Evolutionary conservation across 163 green algal genomes (phyloP).

Genomic region (Coccomyxa subellipsoidea): DNA sequence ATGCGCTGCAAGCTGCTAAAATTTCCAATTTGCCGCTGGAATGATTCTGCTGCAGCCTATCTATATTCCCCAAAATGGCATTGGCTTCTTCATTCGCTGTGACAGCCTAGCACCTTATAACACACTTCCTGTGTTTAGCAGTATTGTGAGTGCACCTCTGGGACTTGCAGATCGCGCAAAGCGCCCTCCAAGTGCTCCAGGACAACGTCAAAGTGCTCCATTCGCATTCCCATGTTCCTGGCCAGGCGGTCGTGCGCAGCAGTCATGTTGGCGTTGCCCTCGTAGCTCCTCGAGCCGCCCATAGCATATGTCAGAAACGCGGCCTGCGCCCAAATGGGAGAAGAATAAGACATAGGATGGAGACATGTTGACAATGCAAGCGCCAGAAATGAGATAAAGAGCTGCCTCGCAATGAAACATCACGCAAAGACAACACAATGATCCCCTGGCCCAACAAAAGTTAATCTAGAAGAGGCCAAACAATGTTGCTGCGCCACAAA

Average conservation of each 20-base stretch:
- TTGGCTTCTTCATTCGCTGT: no score
- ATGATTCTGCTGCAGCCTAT: no score
- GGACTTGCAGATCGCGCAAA: not conserved
- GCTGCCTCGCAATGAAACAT: not conserved
- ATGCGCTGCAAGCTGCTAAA: no score
- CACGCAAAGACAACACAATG: no score
- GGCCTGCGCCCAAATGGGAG: no score
- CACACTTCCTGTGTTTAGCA: not conserved
- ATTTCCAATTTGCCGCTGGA: no score
- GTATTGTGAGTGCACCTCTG: not conserved
- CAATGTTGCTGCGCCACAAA: no score
- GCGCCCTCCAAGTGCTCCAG: not conserved
- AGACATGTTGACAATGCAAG: no score
- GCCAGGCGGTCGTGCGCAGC: not conserved
- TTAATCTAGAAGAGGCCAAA: no score
- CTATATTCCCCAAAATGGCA: no score
- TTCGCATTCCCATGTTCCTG: not conserved
- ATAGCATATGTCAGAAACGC: not conserved
- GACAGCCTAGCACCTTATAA: not conserved
- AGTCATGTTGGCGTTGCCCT: not conserved
- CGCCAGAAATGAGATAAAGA: not conserved
- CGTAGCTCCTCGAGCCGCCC: not conserved
- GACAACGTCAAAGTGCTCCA: not conserved
- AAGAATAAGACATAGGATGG: not conserved
- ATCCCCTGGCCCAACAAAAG: no score